Percentiles rank a stretch among this genome's conserved stretches.
Conservation (phyloP, 306 rosid species). For the Begonia fuchsioides region DNA sequence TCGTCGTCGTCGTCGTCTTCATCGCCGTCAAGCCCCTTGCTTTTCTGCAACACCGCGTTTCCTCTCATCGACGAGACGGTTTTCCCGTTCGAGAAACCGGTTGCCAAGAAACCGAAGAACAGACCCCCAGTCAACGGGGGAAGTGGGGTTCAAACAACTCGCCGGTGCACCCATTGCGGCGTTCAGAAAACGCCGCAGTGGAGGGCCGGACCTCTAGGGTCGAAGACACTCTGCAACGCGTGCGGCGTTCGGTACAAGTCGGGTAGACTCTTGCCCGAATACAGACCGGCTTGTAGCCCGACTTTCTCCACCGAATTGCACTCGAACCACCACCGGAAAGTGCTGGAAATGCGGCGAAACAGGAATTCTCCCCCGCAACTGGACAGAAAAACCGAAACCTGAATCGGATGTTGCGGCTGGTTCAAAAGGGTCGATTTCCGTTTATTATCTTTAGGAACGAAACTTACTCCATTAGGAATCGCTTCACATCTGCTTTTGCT, state of each 20-base stretch:
- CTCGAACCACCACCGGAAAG: conserved; percentile 93
- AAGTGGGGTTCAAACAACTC: conserved; percentile 21
- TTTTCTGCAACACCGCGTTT: conserved; percentile 14
- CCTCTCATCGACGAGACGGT: conserved; percentile 18
- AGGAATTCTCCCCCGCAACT: conserved; percentile 22
- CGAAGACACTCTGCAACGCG: conserved; percentile 84
- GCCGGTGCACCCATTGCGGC: conserved; percentile 92
- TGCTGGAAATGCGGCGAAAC: conserved; percentile 79
- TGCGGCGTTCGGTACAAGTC: conserved; percentile 91
- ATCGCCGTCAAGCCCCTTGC: conserved; percentile 34
- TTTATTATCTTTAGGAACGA: no score
- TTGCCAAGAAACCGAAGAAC: conserved; percentile 34
- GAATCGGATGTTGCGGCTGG: conserved; percentile 13
- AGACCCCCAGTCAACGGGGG: neutral
- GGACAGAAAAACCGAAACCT: conserved; percentile 8
- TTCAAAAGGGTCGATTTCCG: conserved; percentile 4
- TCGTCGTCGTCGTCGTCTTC: conserved; percentile 58
- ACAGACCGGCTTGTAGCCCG: conserved; percentile 91
- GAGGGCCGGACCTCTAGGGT: conserved; percentile 87
- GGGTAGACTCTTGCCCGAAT: conserved; percentile 85
- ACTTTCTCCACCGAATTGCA: conserved; percentile 73
- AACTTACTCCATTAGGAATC: no score
- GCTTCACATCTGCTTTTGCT: no score
- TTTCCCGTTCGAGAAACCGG: conserved; percentile 6
- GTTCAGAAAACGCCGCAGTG: conserved; percentile 97